phyloP scores from a whole-genome alignment of 83 land plant genomes.

The Picea abies region DNA sequence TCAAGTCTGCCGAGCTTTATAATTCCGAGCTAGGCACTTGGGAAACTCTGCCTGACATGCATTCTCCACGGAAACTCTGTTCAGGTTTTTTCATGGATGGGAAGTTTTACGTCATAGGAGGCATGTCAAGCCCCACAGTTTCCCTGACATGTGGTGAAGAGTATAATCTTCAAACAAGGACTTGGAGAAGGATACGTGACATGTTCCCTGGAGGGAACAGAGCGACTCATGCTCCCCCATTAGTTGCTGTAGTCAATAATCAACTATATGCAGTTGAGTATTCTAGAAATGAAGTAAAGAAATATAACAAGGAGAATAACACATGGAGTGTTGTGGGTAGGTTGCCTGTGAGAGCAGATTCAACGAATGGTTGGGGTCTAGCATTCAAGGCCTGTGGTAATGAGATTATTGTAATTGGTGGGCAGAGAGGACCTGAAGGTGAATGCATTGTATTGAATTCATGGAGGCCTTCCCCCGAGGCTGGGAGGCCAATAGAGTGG shows the following conservation, averaged over 20 bases:
- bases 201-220: conserved; percentile 62
- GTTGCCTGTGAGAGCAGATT: conserved; percentile 67
- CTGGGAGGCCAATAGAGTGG: conserved; percentile 33
- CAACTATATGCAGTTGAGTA: conserved; percentile 73
- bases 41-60: conserved; percentile 47
- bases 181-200: conserved; percentile 58
- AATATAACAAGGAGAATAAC: conserved; percentile 57
- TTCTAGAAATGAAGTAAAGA: conserved; percentile 54
- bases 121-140: conserved; percentile 18
- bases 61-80: conserved; percentile 27
- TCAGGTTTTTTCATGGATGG: conserved; percentile 51
- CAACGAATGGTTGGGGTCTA: conserved; percentile 72
- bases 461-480: conserved; percentile 38
- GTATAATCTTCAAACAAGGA: conserved; percentile 54
- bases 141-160: conserved; percentile 59
- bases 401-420: conserved; percentile 56
- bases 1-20: conserved; percentile 35
- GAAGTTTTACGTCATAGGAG: conserved; percentile 52
- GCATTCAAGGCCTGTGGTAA: conserved; percentile 71
- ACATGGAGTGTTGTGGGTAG: conserved; percentile 48
- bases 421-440: conserved; percentile 35
- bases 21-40: conserved; percentile 32
- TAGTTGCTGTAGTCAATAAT: conserved; percentile 85
- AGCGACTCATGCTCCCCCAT: conserved; percentile 69
- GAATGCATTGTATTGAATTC: conserved; percentile 26